Evolutionary conservation across 306 rosid species (phyloP), one percentile per base, ranked within the genome.

Genomic region (Lagenaria siceraria): DNA sequence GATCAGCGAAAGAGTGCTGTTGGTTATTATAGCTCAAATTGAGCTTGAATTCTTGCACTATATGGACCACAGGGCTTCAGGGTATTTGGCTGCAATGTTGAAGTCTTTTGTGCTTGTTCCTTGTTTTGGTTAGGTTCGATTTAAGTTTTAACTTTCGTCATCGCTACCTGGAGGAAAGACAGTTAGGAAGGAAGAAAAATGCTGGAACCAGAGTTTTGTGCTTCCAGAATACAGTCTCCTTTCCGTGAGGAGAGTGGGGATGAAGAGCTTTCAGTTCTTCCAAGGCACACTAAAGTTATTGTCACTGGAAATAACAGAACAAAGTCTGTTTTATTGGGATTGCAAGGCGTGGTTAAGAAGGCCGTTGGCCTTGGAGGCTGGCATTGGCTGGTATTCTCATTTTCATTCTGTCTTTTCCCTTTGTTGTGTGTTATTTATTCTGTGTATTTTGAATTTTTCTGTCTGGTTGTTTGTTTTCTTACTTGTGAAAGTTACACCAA

Each of bases 291-390:
- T 55, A 89, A 89, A 87, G 93, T 89, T 9, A 84, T 87, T 75
- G 93, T 89, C 73, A 89, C 93, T 62, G 93, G 93, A 61, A 89
- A 89, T 73, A 89, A 89, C 53, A 82, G 93, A 80, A 89, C 93
- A 1, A 89, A 89, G 84, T 89, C 93, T 18, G 91, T 89, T 12
- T 81, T 89, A 86, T 88, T 89, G 79, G 93, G 93, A 53, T 86
- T 89, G 78, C 93, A 89, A 81, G 93, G 93, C 40, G 93, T 89
- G 69, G 93, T 89, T 70, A 89, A 89, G 87, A 89, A 89, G 78
- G 93, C 91, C 81, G 93, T 89, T 46, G 93, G 93, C 15, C 88
- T 89, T 38, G 93, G 93, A 65, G 93, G 93, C 15, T 89, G 93
- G 93, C 93, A 89, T 74, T 89, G 93, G 93, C 93, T 89, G 93